Base-by-base conservation (phyloP, 2,329 filamentous ascomycete genomes). In the Xylaria digitata region DNA sequence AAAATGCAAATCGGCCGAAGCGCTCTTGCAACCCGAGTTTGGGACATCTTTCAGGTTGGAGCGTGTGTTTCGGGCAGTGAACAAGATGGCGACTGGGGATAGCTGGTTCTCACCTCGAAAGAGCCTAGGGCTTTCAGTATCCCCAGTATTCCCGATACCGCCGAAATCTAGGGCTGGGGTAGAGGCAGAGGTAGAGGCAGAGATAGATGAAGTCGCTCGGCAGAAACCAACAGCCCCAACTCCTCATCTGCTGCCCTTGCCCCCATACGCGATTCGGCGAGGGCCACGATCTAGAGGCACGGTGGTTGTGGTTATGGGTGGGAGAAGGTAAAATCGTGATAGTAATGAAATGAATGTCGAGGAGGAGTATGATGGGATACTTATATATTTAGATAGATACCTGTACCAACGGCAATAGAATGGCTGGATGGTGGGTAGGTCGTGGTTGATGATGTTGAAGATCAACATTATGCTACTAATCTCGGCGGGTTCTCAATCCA, bases 11-110 rank as follows among this genome's bases (percentile, higher is more conserved):
- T 68, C 63, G 2, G 68, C 68, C 8, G 42, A 61, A 46, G 46
- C 26, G 26, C 50, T 70, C 4, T 32, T 68, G 48, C 63, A 52
- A 42, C 68, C 68, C 7, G 68, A 70, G 45, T 66, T 63, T n/a
- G 68, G 66, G 26, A 57, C 66, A 3, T 66, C 32, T 13, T 68
- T 63, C 45, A 52, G 68, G 48, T 49, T 70, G 15, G 63, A 66
- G 49, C 59, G 68, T 3, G 63, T 70, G 3, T 66, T 70, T 9
- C 59, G 60, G 8, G 66, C 63, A 13, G 60, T 70, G 26, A 53
- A 60, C 37, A 70, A 56, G 49, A 54, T 65, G 40, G 66, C 66
- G n/a, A 63, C 40, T 0, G 61, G 61, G 1, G 63, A 57, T 3
- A 60, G 68, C 34, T 68, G 63, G 64, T 62, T 69, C 45, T 45